phyloP scores from a whole-genome alignment of 306 rosid species.

The Trifolium fragiferum region DNA sequence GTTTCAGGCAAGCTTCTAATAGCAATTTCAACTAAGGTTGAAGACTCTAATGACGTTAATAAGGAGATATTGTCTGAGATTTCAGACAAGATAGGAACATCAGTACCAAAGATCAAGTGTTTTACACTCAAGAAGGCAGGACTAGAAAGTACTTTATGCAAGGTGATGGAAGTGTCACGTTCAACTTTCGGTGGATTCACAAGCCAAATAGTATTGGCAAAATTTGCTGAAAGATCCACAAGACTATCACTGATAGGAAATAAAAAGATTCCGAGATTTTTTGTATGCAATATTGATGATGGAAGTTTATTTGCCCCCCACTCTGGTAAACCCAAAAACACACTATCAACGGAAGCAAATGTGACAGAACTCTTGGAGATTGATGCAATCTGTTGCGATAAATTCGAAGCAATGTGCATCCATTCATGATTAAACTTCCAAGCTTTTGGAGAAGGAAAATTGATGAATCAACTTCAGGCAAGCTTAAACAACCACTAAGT shows the following conservation, averaged over 20 bases:
- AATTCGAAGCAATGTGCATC: background rate
- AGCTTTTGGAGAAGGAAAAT: too few species aligned
- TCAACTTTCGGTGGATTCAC: background rate
- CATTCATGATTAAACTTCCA: rapidly evolving
- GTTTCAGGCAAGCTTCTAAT: conserved; percentile 28
- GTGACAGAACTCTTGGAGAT: background rate
- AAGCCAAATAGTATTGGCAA: rapidly evolving
- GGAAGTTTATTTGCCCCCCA: background rate
- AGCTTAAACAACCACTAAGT: background rate
- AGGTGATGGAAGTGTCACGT: background rate
- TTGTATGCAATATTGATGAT: background rate
- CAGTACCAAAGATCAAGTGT: background rate
- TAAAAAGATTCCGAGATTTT: rapidly evolving
- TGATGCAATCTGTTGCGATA: rapidly evolving
- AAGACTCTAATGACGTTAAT: background rate
- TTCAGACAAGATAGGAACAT: background rate
- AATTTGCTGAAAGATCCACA: conserved; percentile 6
- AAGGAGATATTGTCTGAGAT: conserved; percentile 15
- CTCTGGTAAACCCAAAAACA: background rate
- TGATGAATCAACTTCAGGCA: conserved; percentile 22
- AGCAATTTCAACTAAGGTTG: too few species aligned
- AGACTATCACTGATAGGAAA: background rate
- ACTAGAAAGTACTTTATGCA: background rate
- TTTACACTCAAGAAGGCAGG: background rate
- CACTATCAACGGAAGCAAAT: background rate